Conservation (phyloP, 2,329 filamentous ascomycete species). For the Huntiella omanensis region DNA sequence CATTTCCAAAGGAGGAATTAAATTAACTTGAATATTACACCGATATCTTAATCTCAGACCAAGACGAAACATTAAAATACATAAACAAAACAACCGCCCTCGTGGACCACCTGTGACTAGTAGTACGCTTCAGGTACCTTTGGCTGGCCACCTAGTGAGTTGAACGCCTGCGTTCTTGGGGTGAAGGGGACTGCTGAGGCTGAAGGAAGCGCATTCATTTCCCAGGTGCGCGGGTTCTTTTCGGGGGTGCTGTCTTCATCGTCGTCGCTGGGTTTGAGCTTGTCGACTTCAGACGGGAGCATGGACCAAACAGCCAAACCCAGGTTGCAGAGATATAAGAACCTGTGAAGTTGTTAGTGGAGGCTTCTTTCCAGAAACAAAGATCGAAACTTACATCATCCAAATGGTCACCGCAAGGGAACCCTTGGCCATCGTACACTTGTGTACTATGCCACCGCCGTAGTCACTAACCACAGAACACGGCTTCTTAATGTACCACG, state of each 20-base stretch:
- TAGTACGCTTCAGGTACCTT: slow-evolving; percentile 21
- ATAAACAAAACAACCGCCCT: slow-evolving; percentile 1
- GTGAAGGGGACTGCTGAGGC: slow-evolving; percentile 31
- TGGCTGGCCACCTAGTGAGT: slow-evolving; percentile 30
- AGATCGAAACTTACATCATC: slow-evolving; percentile 40
- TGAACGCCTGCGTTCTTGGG: slow-evolving; percentile 48
- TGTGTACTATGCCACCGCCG: slow-evolving; percentile 27
- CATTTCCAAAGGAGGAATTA: too few species aligned
- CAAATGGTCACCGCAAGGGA: slow-evolving; percentile 44
- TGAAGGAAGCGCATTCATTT: slow-evolving; percentile 33
- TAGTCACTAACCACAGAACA: slow-evolving; percentile 23
- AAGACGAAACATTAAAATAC: background rate
- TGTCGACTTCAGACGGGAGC: slow-evolving; percentile 35
- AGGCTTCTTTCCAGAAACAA: background rate
- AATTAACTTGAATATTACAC: too few species aligned
- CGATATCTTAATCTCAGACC: background rate
- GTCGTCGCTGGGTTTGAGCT: slow-evolving; percentile 24
- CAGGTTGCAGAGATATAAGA: slow-evolving; percentile 6
- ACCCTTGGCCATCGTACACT: slow-evolving; percentile 50
- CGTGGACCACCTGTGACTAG: slow-evolving; percentile 21
- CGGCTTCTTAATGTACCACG: slow-evolving; percentile 59
- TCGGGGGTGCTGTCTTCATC: slow-evolving; percentile 19
- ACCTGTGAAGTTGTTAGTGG: slow-evolving; percentile 4
- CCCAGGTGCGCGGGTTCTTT: slow-evolving; percentile 25
- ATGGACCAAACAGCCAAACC: slow-evolving; percentile 38